phyloP scores from a whole-genome alignment of 495 filamentous ascomycete genomes.

The Aspergillus haitiensis region DNA sequence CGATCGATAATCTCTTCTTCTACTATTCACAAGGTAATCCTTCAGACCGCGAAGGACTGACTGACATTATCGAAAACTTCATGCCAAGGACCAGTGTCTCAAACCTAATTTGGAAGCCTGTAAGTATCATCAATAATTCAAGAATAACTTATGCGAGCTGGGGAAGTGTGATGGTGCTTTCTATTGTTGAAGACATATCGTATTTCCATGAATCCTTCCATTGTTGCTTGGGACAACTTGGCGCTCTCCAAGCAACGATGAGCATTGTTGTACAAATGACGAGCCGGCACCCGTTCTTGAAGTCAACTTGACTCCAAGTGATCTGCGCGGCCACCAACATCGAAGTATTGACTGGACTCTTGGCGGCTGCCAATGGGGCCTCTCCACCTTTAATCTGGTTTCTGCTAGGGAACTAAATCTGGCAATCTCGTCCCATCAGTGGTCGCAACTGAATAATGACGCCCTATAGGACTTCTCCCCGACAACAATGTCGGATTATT shows the following conservation, averaged over 20 bases:
- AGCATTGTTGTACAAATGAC: not conserved
- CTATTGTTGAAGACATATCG: too few species aligned
- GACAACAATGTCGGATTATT: slow-evolving; percentile 2
- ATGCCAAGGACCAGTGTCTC: too few species aligned
- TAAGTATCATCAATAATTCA: too few species aligned
- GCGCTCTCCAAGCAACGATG: not conserved
- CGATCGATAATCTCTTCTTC: too few species aligned
- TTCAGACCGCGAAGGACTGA: too few species aligned
- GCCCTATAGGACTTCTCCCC: not conserved
- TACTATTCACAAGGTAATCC: too few species aligned
- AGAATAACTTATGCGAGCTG: too few species aligned
- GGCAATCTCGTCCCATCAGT: not conserved
- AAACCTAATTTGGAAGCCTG: too few species aligned
- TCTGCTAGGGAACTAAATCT: not conserved
- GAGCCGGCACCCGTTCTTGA: not conserved
- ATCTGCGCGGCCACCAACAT: not conserved
- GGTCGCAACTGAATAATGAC: not conserved
- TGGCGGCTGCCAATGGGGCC: not conserved
- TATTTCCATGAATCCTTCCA: too few species aligned
- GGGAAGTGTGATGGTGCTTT: too few species aligned
- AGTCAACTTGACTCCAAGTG: not conserved
- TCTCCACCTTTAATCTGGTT: not conserved
- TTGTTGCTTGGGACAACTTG: too few species aligned
- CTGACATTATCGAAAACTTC: too few species aligned
- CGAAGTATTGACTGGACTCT: not conserved